These are phyloP conservation scores for Arctium lappa DNA, from an alignment of 129 eudicot species.

Conservation along the genomic window DNA sequence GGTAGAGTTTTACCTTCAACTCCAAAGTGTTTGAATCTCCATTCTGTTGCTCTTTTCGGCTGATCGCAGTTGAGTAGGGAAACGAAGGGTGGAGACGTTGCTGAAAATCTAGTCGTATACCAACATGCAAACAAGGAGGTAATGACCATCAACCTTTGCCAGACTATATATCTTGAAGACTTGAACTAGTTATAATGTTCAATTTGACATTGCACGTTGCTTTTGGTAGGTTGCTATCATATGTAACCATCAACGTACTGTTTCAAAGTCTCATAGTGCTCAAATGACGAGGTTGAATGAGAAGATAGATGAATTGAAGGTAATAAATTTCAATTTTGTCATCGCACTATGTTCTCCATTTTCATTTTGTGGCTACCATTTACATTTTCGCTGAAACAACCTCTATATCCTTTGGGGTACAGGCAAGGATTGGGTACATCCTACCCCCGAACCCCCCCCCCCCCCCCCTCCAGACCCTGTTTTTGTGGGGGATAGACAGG, in stretches of 20 bases:
- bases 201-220: conserved; percentile 10
- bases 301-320: conserved; percentile 83
- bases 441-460: too few species aligned
- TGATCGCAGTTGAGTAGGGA: conserved; percentile 61
- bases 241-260: conserved; percentile 97
- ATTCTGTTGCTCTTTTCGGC: background rate
- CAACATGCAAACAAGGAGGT: conserved; percentile 94
- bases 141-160: conserved; percentile 3
- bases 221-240: conserved; percentile 83
- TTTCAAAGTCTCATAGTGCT: conserved; percentile 81
- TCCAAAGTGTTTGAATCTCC: background rate
- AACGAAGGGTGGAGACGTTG: conserved; percentile 64
- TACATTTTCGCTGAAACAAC: background rate
- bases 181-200: background rate
- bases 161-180: background rate
- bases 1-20: background rate
- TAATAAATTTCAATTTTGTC: conserved; percentile 4
- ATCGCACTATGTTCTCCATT: background rate
- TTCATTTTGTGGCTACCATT: background rate
- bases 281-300: conserved; percentile 64
- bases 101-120: conserved; percentile 68
- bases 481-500: background rate
- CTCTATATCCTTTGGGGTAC: background rate
- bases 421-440: too few species aligned
- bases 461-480: too few species aligned